A percentile compares a stretch with the other conserved stretches of the same genome.
These are phyloP conservation scores for Chloropicon primus DNA, from an alignment of 139 green algal species.

Conservation along the genomic window DNA sequence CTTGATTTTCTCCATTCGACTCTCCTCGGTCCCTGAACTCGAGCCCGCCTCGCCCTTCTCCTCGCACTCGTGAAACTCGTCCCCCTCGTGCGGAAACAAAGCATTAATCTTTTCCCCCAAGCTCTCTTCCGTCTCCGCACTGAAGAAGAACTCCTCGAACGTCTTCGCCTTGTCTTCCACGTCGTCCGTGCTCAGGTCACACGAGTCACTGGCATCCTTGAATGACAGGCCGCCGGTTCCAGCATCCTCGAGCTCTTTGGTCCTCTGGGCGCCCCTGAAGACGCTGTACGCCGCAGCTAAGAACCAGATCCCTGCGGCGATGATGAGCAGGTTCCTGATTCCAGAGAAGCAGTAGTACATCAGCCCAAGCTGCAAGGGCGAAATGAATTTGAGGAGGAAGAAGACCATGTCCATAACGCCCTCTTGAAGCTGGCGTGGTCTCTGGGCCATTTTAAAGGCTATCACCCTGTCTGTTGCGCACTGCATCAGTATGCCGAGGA, in stretches of 20 bases:
- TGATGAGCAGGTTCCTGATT: not conserved
- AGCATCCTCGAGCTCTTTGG: not conserved
- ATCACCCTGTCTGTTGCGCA: not conserved
- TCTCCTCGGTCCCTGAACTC: not conserved
- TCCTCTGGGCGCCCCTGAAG: not conserved
- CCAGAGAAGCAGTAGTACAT: not conserved
- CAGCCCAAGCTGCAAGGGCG: not conserved
- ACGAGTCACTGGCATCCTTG: not conserved
- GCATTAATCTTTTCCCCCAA: not conserved
- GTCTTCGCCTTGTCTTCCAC: not conserved
- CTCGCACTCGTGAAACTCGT: not conserved
- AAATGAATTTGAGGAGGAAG: not conserved
- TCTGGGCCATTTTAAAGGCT: not conserved
- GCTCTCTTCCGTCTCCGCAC: not conserved
- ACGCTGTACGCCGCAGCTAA: not conserved
- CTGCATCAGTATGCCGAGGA: not conserved
- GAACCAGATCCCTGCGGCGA: not conserved
- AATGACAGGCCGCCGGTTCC: not conserved
- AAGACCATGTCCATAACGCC: not conserved
- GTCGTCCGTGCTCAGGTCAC: not conserved
- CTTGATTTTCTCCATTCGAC: not conserved
- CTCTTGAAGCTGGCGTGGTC: not conserved
- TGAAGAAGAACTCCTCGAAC: not conserved
- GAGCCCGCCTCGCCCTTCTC: not conserved
- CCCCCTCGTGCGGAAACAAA: not conserved